phyloP scores from a whole-genome alignment of 1,139 yeast genomes.

The Yamadazyma songkhlaensis region DNA sequence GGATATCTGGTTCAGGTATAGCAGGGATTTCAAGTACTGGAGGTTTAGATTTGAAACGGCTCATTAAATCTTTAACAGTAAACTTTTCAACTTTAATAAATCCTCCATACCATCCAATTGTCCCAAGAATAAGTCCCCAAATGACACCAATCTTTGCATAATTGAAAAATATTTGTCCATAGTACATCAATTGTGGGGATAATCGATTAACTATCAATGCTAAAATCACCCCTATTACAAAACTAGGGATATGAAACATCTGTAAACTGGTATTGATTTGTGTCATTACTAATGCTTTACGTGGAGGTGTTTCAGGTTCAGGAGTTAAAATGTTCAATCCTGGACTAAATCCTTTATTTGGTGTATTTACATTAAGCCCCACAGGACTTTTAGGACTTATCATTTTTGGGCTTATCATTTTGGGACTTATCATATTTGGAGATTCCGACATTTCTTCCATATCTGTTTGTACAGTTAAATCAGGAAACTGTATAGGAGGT shows the following conservation, averaged over 20 bases:
- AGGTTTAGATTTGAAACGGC: too few species aligned
- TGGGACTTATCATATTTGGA: slow-evolving; percentile 1
- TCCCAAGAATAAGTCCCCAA: slow-evolving; percentile 26
- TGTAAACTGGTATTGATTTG: neutral
- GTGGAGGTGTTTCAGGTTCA: slow-evolving; percentile 2
- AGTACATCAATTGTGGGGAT: slow-evolving; percentile 21
- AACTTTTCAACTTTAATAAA: slow-evolving; percentile 18
- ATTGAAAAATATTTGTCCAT: slow-evolving; percentile 18
- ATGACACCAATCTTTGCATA: slow-evolving; percentile 22
- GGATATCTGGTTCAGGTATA: slow-evolving; percentile 3
- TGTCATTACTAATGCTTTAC: too few species aligned
- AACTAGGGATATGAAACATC: slow-evolving; percentile 31
- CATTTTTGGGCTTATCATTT: too few species aligned
- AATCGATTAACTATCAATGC: slow-evolving; percentile 20
- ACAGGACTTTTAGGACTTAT: too few species aligned
- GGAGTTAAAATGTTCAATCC: slow-evolving; percentile 7
- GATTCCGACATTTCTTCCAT: neutral
- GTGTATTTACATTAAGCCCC: neutral
- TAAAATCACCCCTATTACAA: slow-evolving; percentile 26
- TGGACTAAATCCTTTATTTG: slow-evolving; percentile 5
- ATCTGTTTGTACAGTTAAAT: too few species aligned
- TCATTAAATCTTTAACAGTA: neutral
- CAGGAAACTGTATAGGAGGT: neutral
- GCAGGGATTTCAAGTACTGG: too few species aligned
- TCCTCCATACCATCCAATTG: slow-evolving; percentile 31